Percentiles rank a stretch among this genome's conserved stretches.
Evolutionary conservation across 306 rosid genomes (phyloP).

Genomic region (Cyclanthera cordifolia): DNA sequence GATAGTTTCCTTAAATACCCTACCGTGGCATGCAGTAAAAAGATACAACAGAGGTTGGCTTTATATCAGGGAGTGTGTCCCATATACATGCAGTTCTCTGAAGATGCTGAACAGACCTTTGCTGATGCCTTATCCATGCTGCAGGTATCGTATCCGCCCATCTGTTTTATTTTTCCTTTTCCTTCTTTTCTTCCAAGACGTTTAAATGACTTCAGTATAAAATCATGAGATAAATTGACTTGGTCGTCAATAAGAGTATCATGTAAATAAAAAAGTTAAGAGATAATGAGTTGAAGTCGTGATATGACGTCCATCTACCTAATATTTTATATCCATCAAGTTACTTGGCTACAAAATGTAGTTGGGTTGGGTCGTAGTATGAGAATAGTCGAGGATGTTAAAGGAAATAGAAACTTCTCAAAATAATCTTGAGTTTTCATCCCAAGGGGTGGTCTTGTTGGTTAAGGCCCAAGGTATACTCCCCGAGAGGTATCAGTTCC

Average conservation of each 20-base stretch:
- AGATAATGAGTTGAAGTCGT: too few species aligned
- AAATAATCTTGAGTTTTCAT: neutral
- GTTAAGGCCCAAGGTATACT: too few species aligned
- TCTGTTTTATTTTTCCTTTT: neutral
- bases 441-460: too few species aligned
- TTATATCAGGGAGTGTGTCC: constrained; percentile 93
- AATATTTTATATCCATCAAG: too few species aligned
- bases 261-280: too few species aligned
- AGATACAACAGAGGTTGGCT: constrained; percentile 72
- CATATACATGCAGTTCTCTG: constrained; percentile 65
- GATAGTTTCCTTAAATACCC: neutral
- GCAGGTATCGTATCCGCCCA: constrained; percentile 35
- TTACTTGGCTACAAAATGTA: neutral
- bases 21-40: constrained; percentile 42
- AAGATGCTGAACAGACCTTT: constrained; percentile 70
- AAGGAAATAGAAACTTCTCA: neutral
- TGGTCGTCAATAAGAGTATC: too few species aligned
- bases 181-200: neutral
- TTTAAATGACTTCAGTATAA: neutral
- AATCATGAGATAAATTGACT: too few species aligned
- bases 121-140: constrained; percentile 45
- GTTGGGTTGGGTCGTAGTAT: neutral
- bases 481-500: too few species aligned
- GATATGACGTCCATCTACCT: neutral
- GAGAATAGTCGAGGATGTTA: neutral